These are phyloP conservation scores for Calocybe cyanea DNA, from an alignment of 768 basidiomycete genomes.

Conservation along the genomic window DNA sequence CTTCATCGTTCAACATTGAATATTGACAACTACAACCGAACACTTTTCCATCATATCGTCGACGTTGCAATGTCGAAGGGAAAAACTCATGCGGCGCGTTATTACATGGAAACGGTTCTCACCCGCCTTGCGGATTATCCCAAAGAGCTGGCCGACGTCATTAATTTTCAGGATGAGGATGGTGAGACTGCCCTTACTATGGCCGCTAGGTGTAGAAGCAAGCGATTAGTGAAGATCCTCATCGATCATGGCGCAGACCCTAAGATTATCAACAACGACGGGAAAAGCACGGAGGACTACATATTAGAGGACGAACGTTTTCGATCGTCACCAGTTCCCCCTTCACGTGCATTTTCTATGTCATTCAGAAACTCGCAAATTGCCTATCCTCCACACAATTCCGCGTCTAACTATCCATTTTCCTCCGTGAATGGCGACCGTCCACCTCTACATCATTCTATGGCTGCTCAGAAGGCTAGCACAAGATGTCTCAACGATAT, in stretches of 20 bases:
- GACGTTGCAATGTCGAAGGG: slow-evolving; percentile 97
- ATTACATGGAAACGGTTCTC: slow-evolving; percentile 98
- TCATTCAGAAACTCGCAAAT: slow-evolving; percentile 71
- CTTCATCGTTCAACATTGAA: slow-evolving; percentile 97
- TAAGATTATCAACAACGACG: slow-evolving; percentile 90
- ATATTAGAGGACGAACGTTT: slow-evolving; percentile 98
- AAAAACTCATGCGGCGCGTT: slow-evolving; percentile 95
- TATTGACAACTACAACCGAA: slow-evolving; percentile 96
- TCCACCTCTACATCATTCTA: slow-evolving; percentile 79
- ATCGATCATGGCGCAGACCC: slow-evolving; percentile 97
- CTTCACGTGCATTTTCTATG: slow-evolving; percentile 63
- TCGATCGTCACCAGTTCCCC: slow-evolving; percentile 82
- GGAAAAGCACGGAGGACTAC: slow-evolving; percentile 97
- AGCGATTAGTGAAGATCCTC: slow-evolving; percentile 90
- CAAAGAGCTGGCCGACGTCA: slow-evolving; percentile 93
- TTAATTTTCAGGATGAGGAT: slow-evolving; percentile 99
- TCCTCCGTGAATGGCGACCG: slow-evolving; percentile 54
- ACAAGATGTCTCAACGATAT: slow-evolving; percentile 84
- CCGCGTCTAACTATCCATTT: slow-evolving; percentile 28
- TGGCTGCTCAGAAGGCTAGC: slow-evolving; percentile 81
- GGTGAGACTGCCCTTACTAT: slow-evolving; percentile 97
- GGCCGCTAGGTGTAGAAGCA: slow-evolving; percentile 93
- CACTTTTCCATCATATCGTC: slow-evolving; percentile 96
- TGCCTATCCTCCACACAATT: slow-evolving; percentile 39
- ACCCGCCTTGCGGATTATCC: slow-evolving; percentile 87